These are phyloP conservation scores for Pythium brassicae DNA, from an alignment of 352 stramenopile species.

Conservation along the genomic window DNA sequence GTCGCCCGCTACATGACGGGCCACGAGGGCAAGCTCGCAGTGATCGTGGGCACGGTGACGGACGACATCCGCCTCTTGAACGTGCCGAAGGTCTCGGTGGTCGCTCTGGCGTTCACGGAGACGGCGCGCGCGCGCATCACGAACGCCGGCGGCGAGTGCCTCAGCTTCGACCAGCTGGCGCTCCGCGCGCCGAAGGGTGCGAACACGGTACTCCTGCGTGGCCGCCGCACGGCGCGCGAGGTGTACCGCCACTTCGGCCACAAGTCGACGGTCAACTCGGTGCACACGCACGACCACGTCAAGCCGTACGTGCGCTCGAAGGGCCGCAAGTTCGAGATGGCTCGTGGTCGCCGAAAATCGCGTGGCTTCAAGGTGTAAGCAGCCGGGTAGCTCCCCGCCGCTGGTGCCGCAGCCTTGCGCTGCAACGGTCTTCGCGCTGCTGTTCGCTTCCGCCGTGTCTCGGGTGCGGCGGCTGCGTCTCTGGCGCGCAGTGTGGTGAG, in stretches of 20 bases:
- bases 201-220: conserved; percentile 98
- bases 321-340: conserved; percentile 99
- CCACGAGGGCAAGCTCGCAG: conserved; percentile 98
- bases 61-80: conserved; percentile 98
- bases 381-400: conserved; percentile 6
- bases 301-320: conserved; percentile 99
- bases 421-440: conserved; percentile 1
- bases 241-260: conserved; percentile 99
- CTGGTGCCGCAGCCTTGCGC: conserved; percentile 4
- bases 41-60: conserved; percentile 98
- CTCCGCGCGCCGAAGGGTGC: conserved; percentile 95
- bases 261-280: conserved; percentile 94
- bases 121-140: conserved; percentile 96
- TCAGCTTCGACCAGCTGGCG: conserved; percentile 99
- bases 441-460: conserved; percentile 2
- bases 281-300: conserved; percentile 97
- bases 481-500: conserved; percentile 5
- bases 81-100: conserved; percentile 95
- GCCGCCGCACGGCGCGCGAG: conserved; percentile 95
- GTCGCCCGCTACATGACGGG: conserved; percentile 98
- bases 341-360: conserved; percentile 98
- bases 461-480: background rate
- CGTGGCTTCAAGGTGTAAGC: conserved; percentile 99
- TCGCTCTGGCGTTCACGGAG: conserved; percentile 98
- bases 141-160: conserved; percentile 97